Conservation (phyloP, 2,329 filamentous ascomycete genomes). For the Pseudocercospora vitis region DNA sequence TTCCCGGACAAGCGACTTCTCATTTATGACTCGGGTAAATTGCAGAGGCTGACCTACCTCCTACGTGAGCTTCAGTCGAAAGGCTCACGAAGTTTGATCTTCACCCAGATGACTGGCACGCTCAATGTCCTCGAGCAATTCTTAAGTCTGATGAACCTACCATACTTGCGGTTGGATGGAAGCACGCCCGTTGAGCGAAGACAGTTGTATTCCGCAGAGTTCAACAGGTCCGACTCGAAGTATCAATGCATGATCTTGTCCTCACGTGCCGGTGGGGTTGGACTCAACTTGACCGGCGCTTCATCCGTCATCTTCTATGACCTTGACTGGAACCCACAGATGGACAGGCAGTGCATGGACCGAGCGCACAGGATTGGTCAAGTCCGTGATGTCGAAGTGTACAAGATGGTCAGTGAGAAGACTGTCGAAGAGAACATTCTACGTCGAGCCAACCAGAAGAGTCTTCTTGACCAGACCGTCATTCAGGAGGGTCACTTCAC, state of each 20-base stretch:
- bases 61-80: constrained; percentile 83
- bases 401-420: constrained; percentile 61
- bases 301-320: constrained; percentile 99
- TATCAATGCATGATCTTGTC: constrained; percentile 96
- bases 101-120: constrained; percentile 99
- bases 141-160: constrained; percentile 94
- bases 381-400: constrained; percentile 96
- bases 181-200: constrained; percentile 93
- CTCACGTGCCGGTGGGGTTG: constrained; percentile 87
- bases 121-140: constrained; percentile 97
- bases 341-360: constrained; percentile 99
- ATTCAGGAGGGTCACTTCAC: constrained; percentile 98
- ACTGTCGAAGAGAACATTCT: constrained; percentile 98
- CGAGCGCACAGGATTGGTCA: constrained; percentile 96
- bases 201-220: constrained; percentile 91
- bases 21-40: constrained; percentile 96
- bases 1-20: constrained; percentile 96
- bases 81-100: constrained; percentile 92
- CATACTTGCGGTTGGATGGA: constrained; percentile 94
- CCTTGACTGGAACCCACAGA: constrained; percentile 98
- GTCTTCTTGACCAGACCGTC: constrained; percentile 95
- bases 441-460: constrained; percentile 94
- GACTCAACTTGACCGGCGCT: constrained; percentile 93
- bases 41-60: constrained; percentile 83
- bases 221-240: constrained; percentile 82